A percentile compares a stretch with the other conserved stretches of the same genome.
These are phyloP conservation scores for Micractinium sp. DNA, from an alignment of 139 green algal species.

Conservation along the genomic window DNA sequence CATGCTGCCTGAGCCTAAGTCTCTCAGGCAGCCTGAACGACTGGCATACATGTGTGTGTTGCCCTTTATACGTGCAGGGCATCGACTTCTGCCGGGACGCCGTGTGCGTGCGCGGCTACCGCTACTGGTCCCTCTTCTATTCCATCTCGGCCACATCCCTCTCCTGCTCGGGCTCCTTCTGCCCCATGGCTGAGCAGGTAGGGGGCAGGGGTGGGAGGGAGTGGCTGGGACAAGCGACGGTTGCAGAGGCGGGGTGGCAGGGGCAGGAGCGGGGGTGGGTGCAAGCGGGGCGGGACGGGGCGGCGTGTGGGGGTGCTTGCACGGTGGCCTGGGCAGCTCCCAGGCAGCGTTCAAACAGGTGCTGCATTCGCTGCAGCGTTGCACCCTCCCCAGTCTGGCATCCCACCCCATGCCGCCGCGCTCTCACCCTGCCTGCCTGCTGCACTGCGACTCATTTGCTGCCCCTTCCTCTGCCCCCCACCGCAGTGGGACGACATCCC, in stretches of 20 bases:
- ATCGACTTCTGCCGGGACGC: conserved; percentile 37
- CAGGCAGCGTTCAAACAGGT: too few species aligned
- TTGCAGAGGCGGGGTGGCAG: neutral
- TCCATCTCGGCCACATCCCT: conserved; percentile 31
- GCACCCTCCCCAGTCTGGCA: too few species aligned
- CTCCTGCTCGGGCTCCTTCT: conserved; percentile 8
- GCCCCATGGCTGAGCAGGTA: conserved; percentile 11
- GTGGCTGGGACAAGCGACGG: neutral
- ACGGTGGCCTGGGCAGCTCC: too few species aligned
- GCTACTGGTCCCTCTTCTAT: conserved; percentile 53
- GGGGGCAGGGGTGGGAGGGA: neutral
- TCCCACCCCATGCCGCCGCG: neutral
- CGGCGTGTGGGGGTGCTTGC: too few species aligned
- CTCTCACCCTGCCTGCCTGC: neutral
- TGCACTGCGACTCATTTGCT: neutral
- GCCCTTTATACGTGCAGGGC: neutral
- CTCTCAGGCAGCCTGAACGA: too few species aligned
- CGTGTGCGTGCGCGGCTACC: conserved; percentile 42
- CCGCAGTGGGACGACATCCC: conserved; percentile 43
- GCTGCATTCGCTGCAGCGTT: too few species aligned
- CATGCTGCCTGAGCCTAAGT: too few species aligned
- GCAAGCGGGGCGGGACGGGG: neutral
- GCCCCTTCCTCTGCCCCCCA: neutral
- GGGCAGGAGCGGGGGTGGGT: neutral
- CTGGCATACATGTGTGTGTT: too few species aligned